Base-by-base conservation (phyloP, 345 rosid genomes). In the Triadica sebifera region DNA sequence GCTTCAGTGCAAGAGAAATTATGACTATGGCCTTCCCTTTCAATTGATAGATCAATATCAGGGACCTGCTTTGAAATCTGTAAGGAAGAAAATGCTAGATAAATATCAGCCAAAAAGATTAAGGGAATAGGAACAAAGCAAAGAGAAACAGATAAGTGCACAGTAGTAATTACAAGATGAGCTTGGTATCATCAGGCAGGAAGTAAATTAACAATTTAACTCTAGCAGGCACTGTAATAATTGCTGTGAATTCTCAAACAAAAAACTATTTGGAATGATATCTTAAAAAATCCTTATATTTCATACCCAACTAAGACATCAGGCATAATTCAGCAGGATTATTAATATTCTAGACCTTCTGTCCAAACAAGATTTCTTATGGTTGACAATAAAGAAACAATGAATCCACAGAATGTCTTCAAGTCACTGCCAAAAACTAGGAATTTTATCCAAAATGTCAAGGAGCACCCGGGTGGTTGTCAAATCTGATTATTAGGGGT, bases 21-120 rank as follows among this genome's bases (percentile, higher is more conserved):
- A 72, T 92, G 96, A 37, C 85, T 85, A 77, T 89, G 93, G 75
- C 93, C 96, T 80, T 92, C 93, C 75, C 91, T 86, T 81, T 92
- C 98, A 12, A 92, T 81, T 63, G 93, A 77, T 49, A 92, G 73
- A 51, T 81, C 19, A 57, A 89, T 82, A 53, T 74, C 60, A 6
- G 72, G 72, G 3, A 69, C 72, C 60, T 69, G 72, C 57, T 69
- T 52, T 2, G 60, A 51, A 29, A 69, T 69, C 72, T 69, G 29
- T 45, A 10, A 43, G 45, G 25, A 34, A 29, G 11, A 53, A 25
- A 5, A 38, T 62, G 13, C 17, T 12, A 34, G 16, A 13, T 29
- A 12, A 29, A 29, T 37, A 62, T 4, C 46, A 17, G 11, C 9
- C 19, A 62, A 38, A 19, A 16, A 59, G 15, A 29, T 15, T 29